Percentiles rank a stretch among this genome's conserved stretches.
Conservation (phyloP, 2,329 filamentous ascomycete species). For the Ophiostoma populinum region DNA sequence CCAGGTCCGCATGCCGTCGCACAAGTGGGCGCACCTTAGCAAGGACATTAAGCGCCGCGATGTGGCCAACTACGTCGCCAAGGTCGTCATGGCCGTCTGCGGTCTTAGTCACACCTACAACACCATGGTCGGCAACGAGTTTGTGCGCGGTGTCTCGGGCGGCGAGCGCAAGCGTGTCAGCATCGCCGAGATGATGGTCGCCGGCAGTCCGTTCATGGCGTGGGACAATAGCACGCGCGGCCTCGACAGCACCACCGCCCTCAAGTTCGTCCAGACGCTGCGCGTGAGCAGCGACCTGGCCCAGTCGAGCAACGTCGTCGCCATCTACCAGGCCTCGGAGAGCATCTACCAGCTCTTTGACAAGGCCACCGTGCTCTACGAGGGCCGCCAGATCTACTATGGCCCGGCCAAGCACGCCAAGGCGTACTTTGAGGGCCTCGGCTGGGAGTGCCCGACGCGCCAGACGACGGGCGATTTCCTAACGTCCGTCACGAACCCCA, state of each 20-base stretch:
- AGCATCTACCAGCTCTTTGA: slow-evolving; percentile 28
- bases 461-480: slow-evolving; percentile 56
- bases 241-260: slow-evolving; percentile 4
- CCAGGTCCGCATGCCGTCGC: slow-evolving; percentile 19
- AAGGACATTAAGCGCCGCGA: slow-evolving; percentile 25
- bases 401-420: slow-evolving; percentile 41
- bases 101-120: slow-evolving; percentile 59
- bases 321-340: slow-evolving; percentile 57
- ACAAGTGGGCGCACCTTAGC: slow-evolving; percentile 33
- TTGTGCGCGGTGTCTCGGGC: slow-evolving; percentile 54
- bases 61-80: slow-evolving; percentile 40
- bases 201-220: slow-evolving; percentile 40
- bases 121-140: slow-evolving; percentile 59
- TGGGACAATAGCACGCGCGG: slow-evolving; percentile 60
- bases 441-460: slow-evolving; percentile 47
- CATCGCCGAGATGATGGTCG: slow-evolving; percentile 41
- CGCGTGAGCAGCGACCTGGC: slow-evolving; percentile 42
- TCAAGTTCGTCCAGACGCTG: slow-evolving; percentile 48
- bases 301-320: slow-evolving; percentile 45
- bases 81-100: slow-evolving; percentile 48
- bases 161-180: slow-evolving; percentile 54
- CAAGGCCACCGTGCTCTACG: slow-evolving; percentile 11
- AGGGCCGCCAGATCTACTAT: slow-evolving; percentile 27
- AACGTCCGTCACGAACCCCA: slow-evolving; percentile 47
- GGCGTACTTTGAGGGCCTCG: slow-evolving; percentile 48